Conservation (phyloP, 2,329 filamentous ascomycete genomes). For the Colletotrichum theobromicola region DNA sequence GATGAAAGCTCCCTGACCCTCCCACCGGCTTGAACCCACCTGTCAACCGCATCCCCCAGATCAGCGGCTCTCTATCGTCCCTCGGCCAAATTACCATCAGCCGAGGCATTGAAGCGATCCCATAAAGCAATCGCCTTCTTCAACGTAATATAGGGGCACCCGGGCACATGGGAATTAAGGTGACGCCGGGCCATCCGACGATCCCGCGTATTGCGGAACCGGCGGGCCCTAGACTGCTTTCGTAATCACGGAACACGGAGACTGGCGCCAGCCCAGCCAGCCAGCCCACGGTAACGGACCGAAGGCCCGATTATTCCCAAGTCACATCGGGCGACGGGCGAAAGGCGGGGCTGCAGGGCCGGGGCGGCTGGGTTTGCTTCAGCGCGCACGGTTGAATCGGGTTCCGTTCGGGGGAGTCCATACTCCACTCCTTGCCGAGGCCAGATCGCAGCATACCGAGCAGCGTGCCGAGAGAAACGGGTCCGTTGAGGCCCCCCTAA, state of each 20-base stretch:
- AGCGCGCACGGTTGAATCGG: background rate
- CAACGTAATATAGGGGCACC: background rate
- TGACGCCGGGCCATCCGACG: background rate
- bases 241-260: background rate
- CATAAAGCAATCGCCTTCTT: background rate
- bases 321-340: background rate
- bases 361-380: background rate
- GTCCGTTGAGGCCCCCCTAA: background rate
- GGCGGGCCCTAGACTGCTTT: background rate
- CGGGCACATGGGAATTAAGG: background rate
- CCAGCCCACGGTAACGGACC: background rate
- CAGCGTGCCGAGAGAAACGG: background rate
- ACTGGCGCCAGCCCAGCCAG: background rate
- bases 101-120: background rate
- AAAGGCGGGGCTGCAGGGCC: background rate
- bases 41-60: background rate
- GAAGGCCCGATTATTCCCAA: constrained; percentile 4
- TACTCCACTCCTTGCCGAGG: background rate
- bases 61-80: background rate
- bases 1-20: background rate
- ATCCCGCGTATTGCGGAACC: background rate
- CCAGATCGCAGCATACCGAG: background rate
- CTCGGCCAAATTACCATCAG: background rate
- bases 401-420: background rate
- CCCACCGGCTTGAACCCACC: background rate